Evolutionary conservation across 2,329 filamentous ascomycete genomes (phyloP).

Genomic region (Microdochium trichocladiopsis): DNA sequence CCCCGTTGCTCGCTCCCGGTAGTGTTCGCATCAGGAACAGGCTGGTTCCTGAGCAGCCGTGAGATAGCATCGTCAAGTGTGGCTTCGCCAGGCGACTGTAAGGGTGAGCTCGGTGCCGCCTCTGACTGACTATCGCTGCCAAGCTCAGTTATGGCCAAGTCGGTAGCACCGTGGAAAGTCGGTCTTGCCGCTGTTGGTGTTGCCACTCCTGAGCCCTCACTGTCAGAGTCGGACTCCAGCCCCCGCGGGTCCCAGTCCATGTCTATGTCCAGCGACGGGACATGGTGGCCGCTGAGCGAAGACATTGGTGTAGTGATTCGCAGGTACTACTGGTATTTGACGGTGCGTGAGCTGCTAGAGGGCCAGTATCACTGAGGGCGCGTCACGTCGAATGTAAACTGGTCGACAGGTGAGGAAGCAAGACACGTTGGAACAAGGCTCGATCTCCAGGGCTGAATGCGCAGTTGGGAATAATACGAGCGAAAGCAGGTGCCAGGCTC

Average conservation of each 20-base stretch:
- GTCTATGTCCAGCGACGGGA: not conserved
- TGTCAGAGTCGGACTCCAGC: not conserved
- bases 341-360: no score
- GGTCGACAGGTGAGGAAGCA: no score
- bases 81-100: not conserved
- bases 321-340: no score
- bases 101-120: not conserved
- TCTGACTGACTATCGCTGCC: not conserved
- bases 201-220: not conserved
- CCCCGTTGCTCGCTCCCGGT: not conserved
- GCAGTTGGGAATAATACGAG: no score
- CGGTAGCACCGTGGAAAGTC: not conserved
- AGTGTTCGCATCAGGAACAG: not conserved
- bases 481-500: no score
- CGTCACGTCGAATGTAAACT: no score
- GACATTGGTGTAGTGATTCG: no score
- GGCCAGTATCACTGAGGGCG: no score
- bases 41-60: not conserved
- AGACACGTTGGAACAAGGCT: no score
- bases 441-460: no score
- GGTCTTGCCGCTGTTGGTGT: not conserved
- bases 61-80: not conserved
- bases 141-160: no score
- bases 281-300: no score
- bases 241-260: not conserved